Evolutionary conservation across 2,329 filamentous ascomycete species (phyloP).

Genomic region (Aulographum hederae): DNA sequence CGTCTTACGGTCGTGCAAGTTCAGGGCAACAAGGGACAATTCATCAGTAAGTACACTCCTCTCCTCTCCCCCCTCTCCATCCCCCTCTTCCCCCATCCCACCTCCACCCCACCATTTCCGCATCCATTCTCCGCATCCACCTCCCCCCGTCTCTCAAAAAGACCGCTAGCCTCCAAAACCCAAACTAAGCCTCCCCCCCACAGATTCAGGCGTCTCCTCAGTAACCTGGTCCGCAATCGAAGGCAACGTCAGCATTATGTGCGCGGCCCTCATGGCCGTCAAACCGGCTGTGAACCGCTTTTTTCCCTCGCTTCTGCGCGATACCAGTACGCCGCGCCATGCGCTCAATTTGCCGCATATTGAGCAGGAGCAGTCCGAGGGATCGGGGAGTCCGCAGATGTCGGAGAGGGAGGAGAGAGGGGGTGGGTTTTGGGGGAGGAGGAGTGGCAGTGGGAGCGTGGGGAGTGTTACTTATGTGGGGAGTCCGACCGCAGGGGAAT

Average conservation of each 20-base stretch:
- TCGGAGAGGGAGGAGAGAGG: background rate
- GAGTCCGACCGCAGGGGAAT: too few species aligned
- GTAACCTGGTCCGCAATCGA: constrained; percentile 23
- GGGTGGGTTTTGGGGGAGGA: too few species aligned
- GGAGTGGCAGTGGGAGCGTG: too few species aligned
- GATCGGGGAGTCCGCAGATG: background rate
- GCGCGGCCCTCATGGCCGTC: constrained; percentile 23
- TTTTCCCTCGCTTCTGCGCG: constrained; percentile 15
- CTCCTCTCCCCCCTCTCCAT: too few species aligned
- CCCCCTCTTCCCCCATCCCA: too few species aligned
- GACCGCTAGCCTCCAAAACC: too few species aligned
- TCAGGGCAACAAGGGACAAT: background rate
- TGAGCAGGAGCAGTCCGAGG: background rate
- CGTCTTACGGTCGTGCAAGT: constrained; percentile 1
- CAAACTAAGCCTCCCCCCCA: too few species aligned
- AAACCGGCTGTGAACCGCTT: constrained; percentile 20
- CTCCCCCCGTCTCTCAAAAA: too few species aligned
- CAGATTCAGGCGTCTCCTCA: constrained; percentile 19
- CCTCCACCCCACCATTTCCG: too few species aligned
- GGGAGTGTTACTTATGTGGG: too few species aligned
- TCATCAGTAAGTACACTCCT: too few species aligned
- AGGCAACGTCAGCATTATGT: constrained; percentile 25
- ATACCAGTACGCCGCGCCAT: background rate
- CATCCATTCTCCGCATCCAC: too few species aligned
- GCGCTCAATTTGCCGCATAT: background rate